phyloP scores from a whole-genome alignment of 225 moss, liverwort and hornwort genomes.

The Pseudisothecium myosuroides region DNA sequence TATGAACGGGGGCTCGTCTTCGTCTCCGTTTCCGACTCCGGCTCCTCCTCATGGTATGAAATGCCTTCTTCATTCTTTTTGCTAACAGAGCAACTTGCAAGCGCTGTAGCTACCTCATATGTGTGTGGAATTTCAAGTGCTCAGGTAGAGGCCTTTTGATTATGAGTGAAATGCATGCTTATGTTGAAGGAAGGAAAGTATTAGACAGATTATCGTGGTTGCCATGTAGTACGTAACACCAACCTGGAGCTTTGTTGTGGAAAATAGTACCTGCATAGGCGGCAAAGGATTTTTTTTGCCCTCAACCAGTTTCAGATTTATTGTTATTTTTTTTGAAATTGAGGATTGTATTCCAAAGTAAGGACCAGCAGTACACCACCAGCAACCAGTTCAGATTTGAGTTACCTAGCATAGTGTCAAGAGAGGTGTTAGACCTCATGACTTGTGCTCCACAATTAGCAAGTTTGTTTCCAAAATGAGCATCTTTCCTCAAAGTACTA shows the following conservation, averaged over 20 bases:
- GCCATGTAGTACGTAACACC: background rate
- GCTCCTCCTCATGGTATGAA: background rate
- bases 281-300: background rate
- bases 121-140: background rate
- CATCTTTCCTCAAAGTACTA: background rate
- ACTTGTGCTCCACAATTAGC: background rate
- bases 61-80: background rate
- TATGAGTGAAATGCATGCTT: background rate
- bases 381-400: background rate
- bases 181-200: background rate
- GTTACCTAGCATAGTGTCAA: background rate
- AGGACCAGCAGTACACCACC: background rate
- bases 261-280: background rate
- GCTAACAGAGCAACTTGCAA: background rate
- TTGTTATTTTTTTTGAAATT: background rate
- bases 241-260: background rate
- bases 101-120: background rate
- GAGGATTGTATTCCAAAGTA: background rate
- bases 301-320: background rate
- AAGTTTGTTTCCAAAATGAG: background rate
- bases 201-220: background rate
- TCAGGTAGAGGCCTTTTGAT: background rate
- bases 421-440: background rate
- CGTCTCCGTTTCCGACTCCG: conserved; percentile 1
- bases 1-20: background rate